Evolutionary conservation across 2,329 filamentous ascomycete genomes (phyloP), one percentile per base, ranked within the genome.

Genomic region (Fusarium siculi): DNA sequence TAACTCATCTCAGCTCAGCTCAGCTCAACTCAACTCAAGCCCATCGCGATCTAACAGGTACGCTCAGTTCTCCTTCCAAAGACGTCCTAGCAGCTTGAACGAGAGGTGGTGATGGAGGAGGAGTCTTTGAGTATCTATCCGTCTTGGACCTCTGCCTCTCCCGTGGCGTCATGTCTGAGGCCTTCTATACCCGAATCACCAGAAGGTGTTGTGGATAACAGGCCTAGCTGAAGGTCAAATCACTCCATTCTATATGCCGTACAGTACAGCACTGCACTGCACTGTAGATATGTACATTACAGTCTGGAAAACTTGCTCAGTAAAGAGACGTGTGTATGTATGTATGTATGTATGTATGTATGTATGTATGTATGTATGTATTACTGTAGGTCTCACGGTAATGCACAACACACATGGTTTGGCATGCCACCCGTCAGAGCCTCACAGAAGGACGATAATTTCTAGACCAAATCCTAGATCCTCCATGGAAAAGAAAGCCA

Each of bases 371-470:
- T 32, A 32, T 32, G 30, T 53, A 28, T 43, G 23, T 37, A 19
- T 43, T 36, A 42, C 52, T 65, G 21, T 47, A 43, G 53, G 62
- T 61, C 59, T 66, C 66, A 60, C 44, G 46, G 46, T 44, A 53
- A 70, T 65, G 54, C 53, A 69, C 44, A 57, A 57, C 56, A 54
- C 68, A 71, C 67, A 71, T 71, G 67, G 56, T 53, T 47, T 71
- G 56, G 52, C 46, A 67, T 71, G 46, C 42, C 42, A 56, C 67
- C 66, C 37, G 40, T 28, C 54, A 70, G 60, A 66, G 55, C 62
- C 67, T 58, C 68, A 55, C 42, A 61, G 40, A 53, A 28, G 32
- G 34, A 37, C 34, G 50, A 53, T 28, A 37, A 53, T 37, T 19
- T 36, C 50, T 52, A 44, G 36, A 25, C 61, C 40, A 25, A 34